Evolutionary conservation across 1,284 basidiomycete genomes (phyloP).

Genomic region (Rhodotorula sp.): DNA sequence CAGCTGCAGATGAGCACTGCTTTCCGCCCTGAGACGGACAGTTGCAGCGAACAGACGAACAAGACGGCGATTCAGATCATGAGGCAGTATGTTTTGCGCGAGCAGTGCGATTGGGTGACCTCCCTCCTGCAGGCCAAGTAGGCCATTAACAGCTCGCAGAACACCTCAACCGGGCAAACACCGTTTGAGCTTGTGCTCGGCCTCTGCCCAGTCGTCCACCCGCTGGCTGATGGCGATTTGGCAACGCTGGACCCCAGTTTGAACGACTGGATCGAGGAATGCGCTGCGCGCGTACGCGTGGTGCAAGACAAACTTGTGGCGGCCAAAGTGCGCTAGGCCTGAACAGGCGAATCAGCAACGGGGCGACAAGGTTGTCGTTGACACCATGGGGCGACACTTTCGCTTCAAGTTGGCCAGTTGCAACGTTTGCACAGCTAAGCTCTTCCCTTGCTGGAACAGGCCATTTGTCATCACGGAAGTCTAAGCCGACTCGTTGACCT

Average conservation of each 20-base stretch:
- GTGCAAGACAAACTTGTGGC: neutral
- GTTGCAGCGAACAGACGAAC: conserved; percentile 40
- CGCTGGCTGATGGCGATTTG: neutral
- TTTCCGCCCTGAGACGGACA: conserved; percentile 55
- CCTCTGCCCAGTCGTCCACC: neutral
- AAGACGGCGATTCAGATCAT: conserved; percentile 21
- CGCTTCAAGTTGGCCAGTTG: neutral
- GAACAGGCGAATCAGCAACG: neutral
- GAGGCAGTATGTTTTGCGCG: neutral
- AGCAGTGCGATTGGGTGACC: conserved; percentile 33
- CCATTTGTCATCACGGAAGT: conserved; percentile 30
- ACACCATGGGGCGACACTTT: neutral
- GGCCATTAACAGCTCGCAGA: conserved; percentile 34
- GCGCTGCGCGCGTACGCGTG: neutral
- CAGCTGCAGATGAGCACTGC: conserved; percentile 53
- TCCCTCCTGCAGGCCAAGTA: conserved; percentile 22
- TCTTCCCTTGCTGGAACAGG: conserved; percentile 4
- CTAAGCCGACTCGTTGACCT: conserved; percentile 31
- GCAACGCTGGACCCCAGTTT: neutral
- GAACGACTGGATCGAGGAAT: neutral
- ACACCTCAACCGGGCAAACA: conserved; percentile 29
- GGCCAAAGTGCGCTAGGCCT: neutral
- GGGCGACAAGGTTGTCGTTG: neutral
- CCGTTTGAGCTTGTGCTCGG: conserved; percentile 31
- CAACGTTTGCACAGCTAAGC: conserved; percentile 6